Evolutionary conservation across 129 eudicot species (phyloP), one percentile per base, ranked within the genome.

Genomic region (Chrysanthemum lavandulifolium): DNA sequence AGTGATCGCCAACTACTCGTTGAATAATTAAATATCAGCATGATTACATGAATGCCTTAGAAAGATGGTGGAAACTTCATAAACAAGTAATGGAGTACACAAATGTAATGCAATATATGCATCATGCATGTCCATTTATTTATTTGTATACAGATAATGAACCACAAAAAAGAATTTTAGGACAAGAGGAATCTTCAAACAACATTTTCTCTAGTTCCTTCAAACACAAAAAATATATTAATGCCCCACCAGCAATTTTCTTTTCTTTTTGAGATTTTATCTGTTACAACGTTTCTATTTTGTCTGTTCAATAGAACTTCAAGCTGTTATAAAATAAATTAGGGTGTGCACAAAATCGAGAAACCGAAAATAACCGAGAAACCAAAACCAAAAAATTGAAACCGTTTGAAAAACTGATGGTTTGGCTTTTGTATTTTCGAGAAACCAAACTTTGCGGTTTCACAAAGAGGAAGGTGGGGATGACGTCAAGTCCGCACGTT

Each of bases 31-130:
- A 19, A 47, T 67, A 67, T 21, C 6, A 50, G 51, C 12, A 49
- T 67, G 21, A 67, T 49, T 67, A 40, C 29, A 23, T 14, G 21
- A 67, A 21, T 67, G 58, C 29, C 13, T 25, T 49, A 19, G 21
- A 47, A 49, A 67, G 27, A 10, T 49, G 58, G 13, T 49, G 40
- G 59, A 48, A 13, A 21, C 58, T 67, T 67, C 45, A 23, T 8
- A 67, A 50, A 67, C 23, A 67, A 67, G 60, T 67, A 48, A 67
- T 49, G 59, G 72, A 21, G 58, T 49, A 67, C 58, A 49, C 43
- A 48, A 50, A 40, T 53, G 18, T 18, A 53, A 53, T 6, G 16
- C 45, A 40, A 40, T 40, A 40, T 40, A 40, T 1, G 45, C 45
- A 40, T 40, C 45, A 48, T 67, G 16, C 58, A 67, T 67, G 45